These are phyloP conservation scores for Wickerhamiella brachini DNA, from an alignment of 805 yeast genomes.

Conservation along the genomic window DNA sequence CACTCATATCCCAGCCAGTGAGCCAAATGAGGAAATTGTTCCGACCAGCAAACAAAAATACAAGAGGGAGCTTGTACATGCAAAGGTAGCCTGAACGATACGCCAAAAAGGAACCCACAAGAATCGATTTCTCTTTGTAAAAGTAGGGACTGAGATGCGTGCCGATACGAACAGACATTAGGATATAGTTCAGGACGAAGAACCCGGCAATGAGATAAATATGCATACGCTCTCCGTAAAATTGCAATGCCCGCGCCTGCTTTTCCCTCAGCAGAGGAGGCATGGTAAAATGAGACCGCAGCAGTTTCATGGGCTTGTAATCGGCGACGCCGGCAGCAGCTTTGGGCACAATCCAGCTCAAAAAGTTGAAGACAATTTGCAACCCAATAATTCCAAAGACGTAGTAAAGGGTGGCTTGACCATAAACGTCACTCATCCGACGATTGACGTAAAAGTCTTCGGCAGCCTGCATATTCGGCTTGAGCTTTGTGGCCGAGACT, in stretches of 20 bases:
- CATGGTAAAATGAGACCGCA: slow-evolving; percentile 4
- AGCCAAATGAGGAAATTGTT: slow-evolving; percentile 46
- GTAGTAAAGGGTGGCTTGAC: slow-evolving; percentile 5
- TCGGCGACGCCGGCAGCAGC: slow-evolving; percentile 3
- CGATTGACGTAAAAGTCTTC: neutral
- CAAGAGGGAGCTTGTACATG: slow-evolving; percentile 31
- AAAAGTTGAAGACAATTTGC: slow-evolving; percentile 5
- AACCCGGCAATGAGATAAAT: slow-evolving; percentile 3
- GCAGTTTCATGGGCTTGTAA: neutral
- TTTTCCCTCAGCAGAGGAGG: slow-evolving; percentile 6
- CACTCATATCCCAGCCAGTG: slow-evolving; percentile 41
- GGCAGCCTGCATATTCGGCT: neutral
- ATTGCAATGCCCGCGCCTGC: slow-evolving; percentile 1
- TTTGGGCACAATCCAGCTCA: slow-evolving; percentile 7
- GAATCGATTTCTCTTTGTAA: neutral
- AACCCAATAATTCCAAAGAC: slow-evolving; percentile 7
- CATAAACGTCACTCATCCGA: neutral
- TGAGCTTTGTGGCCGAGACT: neutral
- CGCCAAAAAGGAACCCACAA: slow-evolving; percentile 15
- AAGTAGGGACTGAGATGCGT: neutral
- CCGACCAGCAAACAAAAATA: slow-evolving; percentile 56
- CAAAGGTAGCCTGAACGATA: slow-evolving; percentile 24
- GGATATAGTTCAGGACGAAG: neutral
- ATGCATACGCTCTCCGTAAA: slow-evolving; percentile 3
- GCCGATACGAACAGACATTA: neutral